These are phyloP conservation scores for Parathielavia appendiculata DNA, from an alignment of 495 filamentous ascomycete species.

Conservation along the genomic window DNA sequence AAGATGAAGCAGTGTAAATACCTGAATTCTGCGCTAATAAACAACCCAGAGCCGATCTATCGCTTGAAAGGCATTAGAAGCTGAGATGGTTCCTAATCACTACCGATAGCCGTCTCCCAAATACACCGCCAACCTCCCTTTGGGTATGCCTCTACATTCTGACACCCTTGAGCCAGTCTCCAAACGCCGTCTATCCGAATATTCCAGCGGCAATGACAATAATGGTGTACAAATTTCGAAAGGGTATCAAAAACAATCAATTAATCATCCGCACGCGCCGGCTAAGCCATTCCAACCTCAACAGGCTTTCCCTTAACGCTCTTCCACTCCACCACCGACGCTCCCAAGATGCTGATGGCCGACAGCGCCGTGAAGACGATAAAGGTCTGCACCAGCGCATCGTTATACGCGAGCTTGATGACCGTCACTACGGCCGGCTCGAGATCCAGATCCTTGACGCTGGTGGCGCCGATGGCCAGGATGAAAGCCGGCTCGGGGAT, in stretches of 20 bases:
- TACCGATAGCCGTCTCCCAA: too few relatives aligned
- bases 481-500: constrained; percentile 46
- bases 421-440: constrained; percentile 41
- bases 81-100: too few relatives aligned
- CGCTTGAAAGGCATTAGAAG: too few relatives aligned
- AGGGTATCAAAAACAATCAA: neutral
- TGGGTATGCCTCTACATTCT: too few relatives aligned
- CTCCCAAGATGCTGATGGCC: constrained; percentile 56
- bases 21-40: too few relatives aligned
- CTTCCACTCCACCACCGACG: constrained; percentile 65
- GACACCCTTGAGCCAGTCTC: neutral
- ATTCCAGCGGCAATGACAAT: neutral
- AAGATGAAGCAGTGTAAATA: too few relatives aligned
- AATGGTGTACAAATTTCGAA: neutral
- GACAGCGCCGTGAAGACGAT: constrained; percentile 63
- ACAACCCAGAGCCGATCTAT: too few relatives aligned
- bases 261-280: neutral
- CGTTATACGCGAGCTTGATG: constrained; percentile 66
- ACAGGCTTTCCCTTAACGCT: constrained; percentile 81
- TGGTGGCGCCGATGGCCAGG: constrained; percentile 61
- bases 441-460: constrained; percentile 47
- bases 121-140: too few relatives aligned
- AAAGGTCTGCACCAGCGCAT: constrained; percentile 62
- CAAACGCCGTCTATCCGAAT: neutral
- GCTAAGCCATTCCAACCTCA: constrained; percentile 52